A percentile compares a stretch with the other conserved stretches of the same genome.
Evolutionary conservation across 805 yeast genomes (phyloP).

Genomic region (Schwanniomyces vanrijiae): DNA sequence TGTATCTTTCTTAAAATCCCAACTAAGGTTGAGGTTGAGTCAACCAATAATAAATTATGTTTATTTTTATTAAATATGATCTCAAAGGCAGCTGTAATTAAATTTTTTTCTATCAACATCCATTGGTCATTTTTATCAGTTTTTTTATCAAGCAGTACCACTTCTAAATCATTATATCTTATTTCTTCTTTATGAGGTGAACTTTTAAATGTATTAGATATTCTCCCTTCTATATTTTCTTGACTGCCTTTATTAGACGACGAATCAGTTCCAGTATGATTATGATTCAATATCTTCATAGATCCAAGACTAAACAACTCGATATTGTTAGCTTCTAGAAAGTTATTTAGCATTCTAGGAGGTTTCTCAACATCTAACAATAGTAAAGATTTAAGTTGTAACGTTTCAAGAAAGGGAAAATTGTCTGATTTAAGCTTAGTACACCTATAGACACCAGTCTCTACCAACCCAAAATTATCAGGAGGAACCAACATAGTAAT

Average conservation of each 20-base stretch:
- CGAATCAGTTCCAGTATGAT: constrained; percentile 23
- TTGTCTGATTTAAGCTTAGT: constrained; percentile 74
- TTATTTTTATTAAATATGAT: constrained; percentile 60
- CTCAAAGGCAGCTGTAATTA: constrained; percentile 66
- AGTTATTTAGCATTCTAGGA: constrained; percentile 64
- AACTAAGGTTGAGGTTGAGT: constrained; percentile 73
- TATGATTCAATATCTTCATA: constrained; percentile 38
- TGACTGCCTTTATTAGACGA: constrained; percentile 18
- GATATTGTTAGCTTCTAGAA: constrained; percentile 57
- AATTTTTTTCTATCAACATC: constrained; percentile 70
- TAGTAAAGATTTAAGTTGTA: constrained; percentile 65
- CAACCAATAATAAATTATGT: constrained; percentile 74
- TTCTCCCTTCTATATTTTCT: constrained; percentile 4
- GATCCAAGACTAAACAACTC: constrained; percentile 50
- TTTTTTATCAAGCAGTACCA: constrained; percentile 22
- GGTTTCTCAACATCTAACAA: constrained; percentile 86
- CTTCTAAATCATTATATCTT: constrained; percentile 13
- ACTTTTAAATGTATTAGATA: constrained; percentile 9
- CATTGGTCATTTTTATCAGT: constrained; percentile 53
- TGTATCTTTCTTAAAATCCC: constrained; percentile 82
- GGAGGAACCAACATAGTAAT: constrained; percentile 81
- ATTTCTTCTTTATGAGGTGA: neutral
- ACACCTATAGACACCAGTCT: constrained; percentile 80
- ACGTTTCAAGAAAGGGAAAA: constrained; percentile 74
- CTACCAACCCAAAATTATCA: constrained; percentile 87